Percentiles rank a stretch among this genome's conserved stretches.
These are phyloP conservation scores for Saturnispora galanensis DNA, from an alignment of 805 yeast genomes.

Conservation along the genomic window DNA sequence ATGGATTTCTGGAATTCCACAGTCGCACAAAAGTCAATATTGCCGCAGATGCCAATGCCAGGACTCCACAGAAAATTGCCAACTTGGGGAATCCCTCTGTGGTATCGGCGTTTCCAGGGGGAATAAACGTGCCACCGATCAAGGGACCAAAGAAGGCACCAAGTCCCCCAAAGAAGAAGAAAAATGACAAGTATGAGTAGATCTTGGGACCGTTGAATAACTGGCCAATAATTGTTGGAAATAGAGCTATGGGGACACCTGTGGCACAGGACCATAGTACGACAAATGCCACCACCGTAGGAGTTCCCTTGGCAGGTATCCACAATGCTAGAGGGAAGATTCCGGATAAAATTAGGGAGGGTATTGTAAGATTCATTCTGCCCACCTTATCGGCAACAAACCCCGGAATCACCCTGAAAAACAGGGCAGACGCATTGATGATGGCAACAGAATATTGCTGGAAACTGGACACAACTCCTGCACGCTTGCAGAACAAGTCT, in stretches of 20 bases:
- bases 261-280: conserved; percentile 29
- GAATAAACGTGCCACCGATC: conserved; percentile 28
- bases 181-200: conserved; percentile 23
- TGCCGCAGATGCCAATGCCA: conserved; percentile 16
- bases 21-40: conserved; percentile 9
- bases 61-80: conserved; percentile 25
- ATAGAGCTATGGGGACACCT: conserved; percentile 27
- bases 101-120: conserved; percentile 13
- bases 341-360: conserved; percentile 26
- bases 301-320: conserved; percentile 34
- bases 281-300: conserved; percentile 26
- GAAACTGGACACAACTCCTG: conserved; percentile 41
- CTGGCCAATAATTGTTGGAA: conserved; percentile 28
- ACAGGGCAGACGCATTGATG: conserved; percentile 33
- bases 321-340: conserved; percentile 35
- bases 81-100: conserved; percentile 23
- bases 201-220: conserved; percentile 23
- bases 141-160: conserved; percentile 29
- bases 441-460: conserved; percentile 37
- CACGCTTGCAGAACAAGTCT: conserved; percentile 41
- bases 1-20: conserved; percentile 1
- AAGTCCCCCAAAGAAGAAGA: conserved; percentile 23
- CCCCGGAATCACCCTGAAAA: conserved; percentile 47
- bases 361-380: conserved; percentile 31
- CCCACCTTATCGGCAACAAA: conserved; percentile 34